Percentiles rank a stretch among this genome's conserved stretches.
Evolutionary conservation across 805 yeast genomes (phyloP).

Genomic region (Candida glaebosa): DNA sequence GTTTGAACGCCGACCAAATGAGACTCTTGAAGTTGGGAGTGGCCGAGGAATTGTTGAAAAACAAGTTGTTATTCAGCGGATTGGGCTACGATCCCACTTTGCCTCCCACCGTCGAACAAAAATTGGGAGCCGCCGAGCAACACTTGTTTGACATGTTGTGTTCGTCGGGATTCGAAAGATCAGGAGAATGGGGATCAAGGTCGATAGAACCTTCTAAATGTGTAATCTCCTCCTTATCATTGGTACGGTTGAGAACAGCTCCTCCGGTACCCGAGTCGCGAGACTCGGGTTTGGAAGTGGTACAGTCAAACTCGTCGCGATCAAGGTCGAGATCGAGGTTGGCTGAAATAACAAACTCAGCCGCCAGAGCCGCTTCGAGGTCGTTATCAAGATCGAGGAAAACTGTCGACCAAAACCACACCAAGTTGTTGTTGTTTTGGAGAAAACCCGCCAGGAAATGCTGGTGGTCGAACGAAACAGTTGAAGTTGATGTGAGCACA

Average conservation of each 20-base stretch:
- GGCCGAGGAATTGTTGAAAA: slow-evolving; percentile 59
- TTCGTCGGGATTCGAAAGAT: slow-evolving; percentile 70
- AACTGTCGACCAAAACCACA: slow-evolving; percentile 37
- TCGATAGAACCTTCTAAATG: slow-evolving; percentile 85
- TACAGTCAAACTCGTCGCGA: slow-evolving; percentile 36
- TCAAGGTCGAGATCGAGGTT: slow-evolving; percentile 47
- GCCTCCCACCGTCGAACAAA: slow-evolving; percentile 38
- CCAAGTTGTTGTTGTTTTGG: slow-evolving; percentile 86
- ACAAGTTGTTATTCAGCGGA: slow-evolving; percentile 72
- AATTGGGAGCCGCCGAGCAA: slow-evolving; percentile 85
- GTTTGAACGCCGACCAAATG: slow-evolving; percentile 57
- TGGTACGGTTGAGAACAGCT: slow-evolving; percentile 52
- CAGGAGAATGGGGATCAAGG: slow-evolving; percentile 83
- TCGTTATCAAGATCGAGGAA: slow-evolving; percentile 52
- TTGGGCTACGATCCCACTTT: slow-evolving; percentile 50
- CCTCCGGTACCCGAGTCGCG: slow-evolving; percentile 44
- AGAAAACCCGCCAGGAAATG: slow-evolving; percentile 97
- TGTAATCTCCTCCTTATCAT: slow-evolving; percentile 78
- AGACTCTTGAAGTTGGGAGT: slow-evolving; percentile 67
- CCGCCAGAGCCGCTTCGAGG: slow-evolving; percentile 53
- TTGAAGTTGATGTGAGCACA: slow-evolving; percentile 40
- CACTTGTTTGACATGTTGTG: slow-evolving; percentile 94
- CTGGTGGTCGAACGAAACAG: slow-evolving; percentile 84
- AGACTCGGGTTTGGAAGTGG: slow-evolving; percentile 32
- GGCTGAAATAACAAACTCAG: slow-evolving; percentile 55